Conservation (phyloP, 139 green algal species). For the Asterochloris sp. region DNA sequence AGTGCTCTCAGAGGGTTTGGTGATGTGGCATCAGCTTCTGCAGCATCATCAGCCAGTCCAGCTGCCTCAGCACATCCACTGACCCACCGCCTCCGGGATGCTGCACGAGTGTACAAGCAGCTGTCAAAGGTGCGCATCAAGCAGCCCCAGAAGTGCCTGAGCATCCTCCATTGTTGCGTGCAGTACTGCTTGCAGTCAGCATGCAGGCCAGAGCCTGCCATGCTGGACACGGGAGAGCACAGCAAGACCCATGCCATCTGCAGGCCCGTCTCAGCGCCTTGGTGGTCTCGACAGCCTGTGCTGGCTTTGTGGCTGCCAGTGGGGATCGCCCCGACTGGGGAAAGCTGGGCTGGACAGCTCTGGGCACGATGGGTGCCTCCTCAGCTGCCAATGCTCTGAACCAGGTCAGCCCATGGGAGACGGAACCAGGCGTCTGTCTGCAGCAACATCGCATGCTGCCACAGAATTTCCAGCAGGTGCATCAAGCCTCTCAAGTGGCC, state of each 20-base stretch:
- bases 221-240: too few relatives aligned
- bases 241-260: too few relatives aligned
- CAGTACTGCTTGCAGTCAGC: too few relatives aligned
- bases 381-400: conserved; percentile 95
- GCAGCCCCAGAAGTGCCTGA: too few relatives aligned
- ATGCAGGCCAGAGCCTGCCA: too few relatives aligned
- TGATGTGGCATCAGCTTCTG: too few relatives aligned
- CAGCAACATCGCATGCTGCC: too few relatives aligned
- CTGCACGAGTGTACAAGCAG: conserved; percentile 70
- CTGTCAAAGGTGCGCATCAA: conserved; percentile 62
- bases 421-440: too few relatives aligned
- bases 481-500: too few relatives aligned
- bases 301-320: conserved; percentile 84
- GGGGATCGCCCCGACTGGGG: conserved; percentile 64
- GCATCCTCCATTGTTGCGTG: too few relatives aligned
- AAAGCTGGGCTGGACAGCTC: conserved; percentile 69
- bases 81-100: not conserved
- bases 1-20: too few relatives aligned
- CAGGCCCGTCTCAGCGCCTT: conserved; percentile 74
- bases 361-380: conserved; percentile 85
- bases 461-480: too few relatives aligned
- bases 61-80: not conserved
- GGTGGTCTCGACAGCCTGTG: conserved; percentile 83
- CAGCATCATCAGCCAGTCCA: not conserved
- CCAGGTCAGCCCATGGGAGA: conserved; percentile 44